Evolutionary conservation across 2,329 filamentous ascomycete genomes (phyloP).

Genomic region (Trichoderma sp.): DNA sequence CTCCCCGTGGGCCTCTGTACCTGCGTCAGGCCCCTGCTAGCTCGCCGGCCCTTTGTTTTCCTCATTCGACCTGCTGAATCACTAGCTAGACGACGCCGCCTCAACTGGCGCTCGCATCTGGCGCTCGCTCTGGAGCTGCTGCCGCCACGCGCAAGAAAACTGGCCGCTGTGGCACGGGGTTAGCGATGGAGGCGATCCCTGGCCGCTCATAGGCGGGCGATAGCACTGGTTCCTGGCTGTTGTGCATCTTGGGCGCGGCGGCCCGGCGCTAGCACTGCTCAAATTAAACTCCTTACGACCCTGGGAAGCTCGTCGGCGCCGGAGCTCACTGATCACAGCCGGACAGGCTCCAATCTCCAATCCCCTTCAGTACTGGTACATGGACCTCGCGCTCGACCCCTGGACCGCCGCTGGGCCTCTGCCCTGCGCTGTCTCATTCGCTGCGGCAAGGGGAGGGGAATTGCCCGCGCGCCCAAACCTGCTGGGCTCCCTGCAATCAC

Average conservation of each 20-base stretch:
- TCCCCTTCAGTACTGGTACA: constrained; percentile 3
- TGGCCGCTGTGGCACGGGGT: neutral
- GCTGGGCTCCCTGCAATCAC: constrained; percentile 22
- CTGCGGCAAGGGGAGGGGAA: constrained; percentile 25
- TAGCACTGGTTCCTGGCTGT: neutral
- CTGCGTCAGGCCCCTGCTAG: constrained; percentile 28
- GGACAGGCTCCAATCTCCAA: neutral
- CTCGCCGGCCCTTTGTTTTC: constrained; percentile 11
- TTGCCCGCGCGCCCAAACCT: constrained; percentile 17
- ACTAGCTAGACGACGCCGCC: constrained; percentile 3
- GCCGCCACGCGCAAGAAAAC: neutral
- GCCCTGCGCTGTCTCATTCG: constrained; percentile 32
- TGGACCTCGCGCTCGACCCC: neutral
- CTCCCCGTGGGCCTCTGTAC: constrained; percentile 9
- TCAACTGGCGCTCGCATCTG: constrained; percentile 2
- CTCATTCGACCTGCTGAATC: constrained; percentile 8
- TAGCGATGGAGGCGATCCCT: neutral
- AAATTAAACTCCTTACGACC: constrained; percentile 27
- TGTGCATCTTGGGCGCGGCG: constrained; percentile 6
- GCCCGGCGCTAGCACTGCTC: constrained; percentile 26
- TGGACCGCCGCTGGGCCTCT: neutral
- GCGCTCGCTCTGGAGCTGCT: neutral
- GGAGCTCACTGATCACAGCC: constrained; percentile 13
- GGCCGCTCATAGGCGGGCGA: neutral
- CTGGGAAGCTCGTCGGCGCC: constrained; percentile 10